Evolutionary conservation across 1,284 basidiomycete genomes (phyloP), one percentile per base, ranked within the genome.

Genomic region (Calocybe gambosa): DNA sequence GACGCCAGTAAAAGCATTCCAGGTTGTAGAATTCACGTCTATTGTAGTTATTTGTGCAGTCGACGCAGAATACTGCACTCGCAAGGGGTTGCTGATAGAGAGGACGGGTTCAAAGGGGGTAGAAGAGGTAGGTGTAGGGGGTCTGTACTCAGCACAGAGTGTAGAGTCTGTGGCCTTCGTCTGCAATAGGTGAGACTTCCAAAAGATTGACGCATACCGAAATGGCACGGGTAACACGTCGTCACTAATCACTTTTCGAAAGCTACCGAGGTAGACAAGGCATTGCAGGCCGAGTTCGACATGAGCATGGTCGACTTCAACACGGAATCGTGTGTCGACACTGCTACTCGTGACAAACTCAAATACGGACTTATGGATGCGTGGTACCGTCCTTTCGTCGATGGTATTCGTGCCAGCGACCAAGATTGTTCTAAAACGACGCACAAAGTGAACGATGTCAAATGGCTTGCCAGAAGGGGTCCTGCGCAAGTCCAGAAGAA

Each of bases 341-440:
- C 34, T 19, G 12, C 5, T 28, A 7, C 31, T 26, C 3, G 29
- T 38, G 13, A 37, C 26, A n/a, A 35, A 43, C 23, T 35, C 31
- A 15, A 29, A 29, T 23, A 23, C 21, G 4, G 21, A 23, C 7
- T 23, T 23, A 23, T 23, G 21, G 7, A 23, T 23, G 21, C 36
- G 47, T 21, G 47, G 45, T 18, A 52, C 36, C 31, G 47, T 52
- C 12, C 23, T 39, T 23, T 12, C 26, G 21, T 33, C 39, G 16
- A 49, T 38, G 16, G 25, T n/a, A 23, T 49, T 47, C n/a, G 45
- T 43, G 21, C 46, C 46, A 9, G 45, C 31, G 12, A 49, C 47
- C 33, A 52, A 45, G n/a, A 52, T 47, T 13, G 50, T 49, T n/a
- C 28, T 9, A 12, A 29, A 29, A 12, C 28, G 28, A 12, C 28